Conservation (phyloP, 2,329 filamentous ascomycete genomes). For the Fusarium lyarnte region DNA sequence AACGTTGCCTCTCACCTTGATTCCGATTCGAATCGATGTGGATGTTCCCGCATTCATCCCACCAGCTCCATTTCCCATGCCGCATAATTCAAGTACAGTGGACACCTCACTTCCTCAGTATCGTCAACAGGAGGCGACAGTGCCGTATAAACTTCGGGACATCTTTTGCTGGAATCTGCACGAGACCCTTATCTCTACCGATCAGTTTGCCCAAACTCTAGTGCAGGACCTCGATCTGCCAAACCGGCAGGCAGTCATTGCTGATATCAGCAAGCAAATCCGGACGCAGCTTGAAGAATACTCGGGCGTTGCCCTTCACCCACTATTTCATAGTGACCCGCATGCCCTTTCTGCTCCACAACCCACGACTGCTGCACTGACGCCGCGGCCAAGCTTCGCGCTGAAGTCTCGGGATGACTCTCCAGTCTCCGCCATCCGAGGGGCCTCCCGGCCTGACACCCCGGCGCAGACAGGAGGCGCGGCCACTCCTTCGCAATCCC, state of each 20-base stretch:
- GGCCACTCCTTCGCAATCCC: conserved; percentile 58
- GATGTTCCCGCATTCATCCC: conserved; percentile 84
- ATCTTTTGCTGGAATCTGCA: conserved; percentile 99
- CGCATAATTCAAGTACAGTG: conserved; percentile 65
- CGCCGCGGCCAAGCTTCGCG: conserved; percentile 44
- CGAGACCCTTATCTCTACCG: conserved; percentile 91
- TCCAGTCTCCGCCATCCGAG: conserved; percentile 48
- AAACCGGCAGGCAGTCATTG: conserved; percentile 72
- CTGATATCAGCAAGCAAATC: conserved; percentile 92
- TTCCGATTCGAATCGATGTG: conserved; percentile 95
- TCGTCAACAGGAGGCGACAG: conserved; percentile 79
- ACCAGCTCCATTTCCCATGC: conserved; percentile 70
- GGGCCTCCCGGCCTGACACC: conserved; percentile 63
- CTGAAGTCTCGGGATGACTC: conserved; percentile 52
- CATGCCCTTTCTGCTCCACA: conserved; percentile 43
- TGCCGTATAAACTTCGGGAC: conserved; percentile 89
- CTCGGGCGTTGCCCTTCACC: conserved; percentile 91
- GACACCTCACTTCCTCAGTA: conserved; percentile 83
- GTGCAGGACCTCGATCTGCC: conserved; percentile 95
- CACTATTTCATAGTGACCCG: conserved; percentile 78
- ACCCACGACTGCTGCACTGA: conserved; percentile 30
- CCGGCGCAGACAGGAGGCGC: conserved; percentile 62
- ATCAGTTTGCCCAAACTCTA: conserved; percentile 91
- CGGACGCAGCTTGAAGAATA: conserved; percentile 96
- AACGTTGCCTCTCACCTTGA: conserved; percentile 85